These are phyloP conservation scores for Striga asiatica DNA, from an alignment of 257 asterid genomes.

Conservation along the genomic window DNA sequence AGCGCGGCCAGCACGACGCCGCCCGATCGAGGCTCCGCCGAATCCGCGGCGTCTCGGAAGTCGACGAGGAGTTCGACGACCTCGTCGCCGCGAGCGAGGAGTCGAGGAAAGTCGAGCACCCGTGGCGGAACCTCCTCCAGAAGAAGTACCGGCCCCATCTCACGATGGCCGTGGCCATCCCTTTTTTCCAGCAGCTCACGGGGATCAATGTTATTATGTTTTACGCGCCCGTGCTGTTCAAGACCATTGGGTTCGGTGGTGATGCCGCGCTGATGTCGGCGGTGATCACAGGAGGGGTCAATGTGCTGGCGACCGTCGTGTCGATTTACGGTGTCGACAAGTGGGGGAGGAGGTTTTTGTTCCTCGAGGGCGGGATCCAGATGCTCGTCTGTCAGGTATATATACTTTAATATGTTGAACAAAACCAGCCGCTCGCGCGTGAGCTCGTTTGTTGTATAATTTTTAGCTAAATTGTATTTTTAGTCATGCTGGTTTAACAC, in stretches of 20 bases:
- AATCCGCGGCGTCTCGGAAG: slow-evolving; percentile 48
- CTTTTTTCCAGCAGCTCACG: slow-evolving; percentile 77
- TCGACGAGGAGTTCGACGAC: slow-evolving; percentile 70
- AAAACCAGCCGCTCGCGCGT: too few relatives aligned
- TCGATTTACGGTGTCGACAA: slow-evolving; percentile 65
- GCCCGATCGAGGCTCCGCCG: slow-evolving; percentile 37
- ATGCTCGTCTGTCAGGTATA: slow-evolving; percentile 68
- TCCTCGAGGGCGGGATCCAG: slow-evolving; percentile 68
- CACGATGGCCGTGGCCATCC: slow-evolving; percentile 54
- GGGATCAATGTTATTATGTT: slow-evolving; percentile 86
- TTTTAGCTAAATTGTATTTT: too few relatives aligned
- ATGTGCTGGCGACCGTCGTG: slow-evolving; percentile 46
- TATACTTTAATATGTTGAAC: too few relatives aligned
- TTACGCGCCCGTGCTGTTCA: slow-evolving; percentile 73
- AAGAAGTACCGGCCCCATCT: slow-evolving; percentile 71
- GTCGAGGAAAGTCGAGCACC: slow-evolving; percentile 46
- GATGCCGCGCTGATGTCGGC: slow-evolving; percentile 61
- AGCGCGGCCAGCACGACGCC: slow-evolving; percentile 42
- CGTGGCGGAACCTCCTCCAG: slow-evolving; percentile 55
- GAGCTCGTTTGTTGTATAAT: too few relatives aligned
- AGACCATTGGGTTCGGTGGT: slow-evolving; percentile 52
- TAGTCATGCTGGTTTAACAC: too few relatives aligned
- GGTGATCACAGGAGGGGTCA: slow-evolving; percentile 58
- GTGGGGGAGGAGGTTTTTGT: slow-evolving; percentile 65
- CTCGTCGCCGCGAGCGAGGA: slow-evolving; percentile 67